Evolutionary conservation across 768 basidiomycete species (phyloP).

Genomic region (Krasilnikovozyma curviuscula): DNA sequence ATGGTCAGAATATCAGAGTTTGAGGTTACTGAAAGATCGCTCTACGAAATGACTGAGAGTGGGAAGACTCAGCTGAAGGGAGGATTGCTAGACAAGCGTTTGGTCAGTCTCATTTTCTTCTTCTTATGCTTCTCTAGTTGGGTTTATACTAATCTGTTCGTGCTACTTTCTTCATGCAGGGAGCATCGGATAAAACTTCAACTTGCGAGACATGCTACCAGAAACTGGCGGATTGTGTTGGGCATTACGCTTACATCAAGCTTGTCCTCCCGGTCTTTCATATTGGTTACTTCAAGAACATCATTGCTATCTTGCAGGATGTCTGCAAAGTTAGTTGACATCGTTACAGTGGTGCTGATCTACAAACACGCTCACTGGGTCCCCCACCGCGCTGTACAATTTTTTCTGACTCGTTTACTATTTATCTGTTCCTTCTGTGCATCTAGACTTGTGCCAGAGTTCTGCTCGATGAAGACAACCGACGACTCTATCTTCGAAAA

Average conservation of each 20-base stretch:
- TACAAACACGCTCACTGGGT: neutral
- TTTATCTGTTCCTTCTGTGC: neutral
- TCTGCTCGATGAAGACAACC: slow-evolving; percentile 66
- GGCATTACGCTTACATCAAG: slow-evolving; percentile 98
- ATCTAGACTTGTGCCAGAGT: slow-evolving; percentile 66
- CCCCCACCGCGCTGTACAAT: neutral
- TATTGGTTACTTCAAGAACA: slow-evolving; percentile 94
- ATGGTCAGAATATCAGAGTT: slow-evolving; percentile 91
- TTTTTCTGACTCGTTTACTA: neutral
- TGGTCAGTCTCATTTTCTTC: neutral
- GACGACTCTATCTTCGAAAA: slow-evolving; percentile 63
- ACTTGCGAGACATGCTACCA: slow-evolving; percentile 92
- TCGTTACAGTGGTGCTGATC: neutral
- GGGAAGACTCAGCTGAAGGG: slow-evolving; percentile 59
- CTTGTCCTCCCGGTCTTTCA: slow-evolving; percentile 92
- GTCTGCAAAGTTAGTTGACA: slow-evolving; percentile 74
- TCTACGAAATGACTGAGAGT: slow-evolving; percentile 44
- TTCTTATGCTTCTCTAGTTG: neutral
- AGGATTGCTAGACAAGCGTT: slow-evolving; percentile 40
- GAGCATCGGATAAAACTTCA: slow-evolving; percentile 78
- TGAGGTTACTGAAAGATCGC: slow-evolving; percentile 77
- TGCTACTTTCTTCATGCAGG: slow-evolving; percentile 33
- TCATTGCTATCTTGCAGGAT: slow-evolving; percentile 75
- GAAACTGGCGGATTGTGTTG: slow-evolving; percentile 80
- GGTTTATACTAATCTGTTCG: too few species aligned